Base-by-base conservation (phyloP, 768 basidiomycete species). In the Termitomyces titanicus region DNA sequence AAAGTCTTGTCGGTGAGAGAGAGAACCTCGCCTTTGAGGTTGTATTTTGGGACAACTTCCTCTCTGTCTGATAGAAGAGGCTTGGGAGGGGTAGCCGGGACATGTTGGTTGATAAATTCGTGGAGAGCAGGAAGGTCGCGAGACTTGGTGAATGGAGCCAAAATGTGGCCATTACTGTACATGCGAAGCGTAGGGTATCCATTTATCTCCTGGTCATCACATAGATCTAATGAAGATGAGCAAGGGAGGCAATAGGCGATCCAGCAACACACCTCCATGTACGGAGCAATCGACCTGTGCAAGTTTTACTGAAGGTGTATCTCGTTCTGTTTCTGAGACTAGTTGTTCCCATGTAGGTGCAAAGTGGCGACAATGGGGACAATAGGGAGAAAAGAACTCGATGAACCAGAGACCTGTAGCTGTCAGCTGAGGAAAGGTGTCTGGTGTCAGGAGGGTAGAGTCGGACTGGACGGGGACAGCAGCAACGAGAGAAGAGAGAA, bases 361-460 rank as follows among this genome's bases (percentile, higher is more conserved):
- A 61, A 97, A 96, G 0, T 72, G 67, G 31, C 78, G 76, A 69
- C 94, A 97, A 65, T 96, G 94, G 4, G 69, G 66, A 63, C 94
- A 97, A 64, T 85, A 87, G 0, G 94, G 94, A 1, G 91, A 94
- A 67, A 83, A 97, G 68, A 90, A 88, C 63, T 96, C 93, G 47
- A 96, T 74, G 55, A 95, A 84, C 87, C 86, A 90, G 4, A 84
- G 72, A n/a, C 88, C 89, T 0, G 76, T 62, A 0, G 77, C 62
- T 18, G 82, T 76, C 0, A 80, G 74, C 13, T 72, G 53, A 10
- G 79, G 65, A 67, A 92, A 91, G 58, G 78, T 81, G 44, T 82
- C 78, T 3, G 85, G 80, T 0, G 80, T 84, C 44, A 92, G 79
- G 55, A 73, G 66, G 40, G 61, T 66, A 33, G 68, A 62, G 17